Base-by-base conservation (phyloP, 2,329 filamentous ascomycete species). In the Metarhizium robertsii region DNA sequence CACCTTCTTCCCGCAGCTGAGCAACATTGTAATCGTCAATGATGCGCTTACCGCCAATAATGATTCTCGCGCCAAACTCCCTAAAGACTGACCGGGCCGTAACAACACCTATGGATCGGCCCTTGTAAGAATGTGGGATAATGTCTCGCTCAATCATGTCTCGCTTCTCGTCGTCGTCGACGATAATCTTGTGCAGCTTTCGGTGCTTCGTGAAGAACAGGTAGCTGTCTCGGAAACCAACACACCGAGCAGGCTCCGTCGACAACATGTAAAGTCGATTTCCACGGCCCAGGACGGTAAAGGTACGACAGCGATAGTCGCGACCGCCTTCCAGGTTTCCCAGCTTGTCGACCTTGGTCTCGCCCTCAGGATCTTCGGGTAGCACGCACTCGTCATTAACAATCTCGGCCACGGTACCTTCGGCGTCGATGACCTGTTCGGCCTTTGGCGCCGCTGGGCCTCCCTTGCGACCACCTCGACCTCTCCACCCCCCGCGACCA, bases 191-290 rank as follows among this genome's bases (percentile, higher is more conserved):
- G 81, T 91, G 94, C 14, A 99, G 86, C 65, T 91, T 86, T 68
- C 89, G 88, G 73, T 99, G 94, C 73, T 97, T 99, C 60, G 94
- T 95, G 78, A 99, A 99, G 79, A 99, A 96, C 30, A 99, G 83
- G 67, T 99, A 99, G 61, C 92, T 96, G 77, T 99, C 94, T 62
- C 94, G 83, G 79, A 99, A 99, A 16, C 94, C 94, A 55, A 96
- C 92, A 66, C 94, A 97, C 61, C 94, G 88, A 29, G 94, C 94
- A 5, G 94, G 95, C 68, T 99, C 94, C 4, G 94, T 99, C 3
- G 94, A 97, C 72, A 99, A 75, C 94, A 99, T 99, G 81, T 99
- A 99, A 11, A 95, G 83, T 55, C 92, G 79, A 52, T 92, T 82
- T 42, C 88, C 91, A 61, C 92, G 84, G 54, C 90, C 91, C 18